phyloP scores from a whole-genome alignment of 2,329 filamentous ascomycete species.

The Aspergillus puulaauensis region DNA sequence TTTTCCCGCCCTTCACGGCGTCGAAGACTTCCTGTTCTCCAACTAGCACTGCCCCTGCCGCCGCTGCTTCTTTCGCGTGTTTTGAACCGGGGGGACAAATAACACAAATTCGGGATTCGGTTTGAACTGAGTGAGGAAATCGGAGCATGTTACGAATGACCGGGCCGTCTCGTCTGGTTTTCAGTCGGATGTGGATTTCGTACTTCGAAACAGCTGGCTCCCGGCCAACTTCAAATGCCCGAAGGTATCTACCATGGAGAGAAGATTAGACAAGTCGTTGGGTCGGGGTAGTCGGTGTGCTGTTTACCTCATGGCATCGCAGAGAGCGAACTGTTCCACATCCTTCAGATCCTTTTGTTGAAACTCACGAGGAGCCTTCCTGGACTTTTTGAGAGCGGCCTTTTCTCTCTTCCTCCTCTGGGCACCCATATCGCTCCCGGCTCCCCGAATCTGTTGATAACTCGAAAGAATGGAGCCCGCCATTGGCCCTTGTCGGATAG shows the following conservation, averaged over 20 bases:
- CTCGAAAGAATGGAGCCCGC: constrained; percentile 27
- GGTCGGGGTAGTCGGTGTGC: constrained; percentile 7
- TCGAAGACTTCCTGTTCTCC: constrained; percentile 87
- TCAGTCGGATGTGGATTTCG: constrained; percentile 80
- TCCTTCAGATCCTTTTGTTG: constrained; percentile 62
- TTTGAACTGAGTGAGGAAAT: constrained; percentile 86
- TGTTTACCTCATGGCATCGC: constrained; percentile 80
- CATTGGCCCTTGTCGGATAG: constrained; percentile 31
- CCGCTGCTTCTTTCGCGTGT: constrained; percentile 69
- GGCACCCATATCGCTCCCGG: constrained; percentile 36
- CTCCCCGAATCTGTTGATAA: constrained; percentile 38
- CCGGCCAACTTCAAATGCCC: constrained; percentile 86
- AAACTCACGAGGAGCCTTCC: constrained; percentile 67
- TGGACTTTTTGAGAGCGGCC: constrained; percentile 52
- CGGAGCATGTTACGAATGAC: constrained; percentile 84
- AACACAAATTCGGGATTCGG: constrained; percentile 84
- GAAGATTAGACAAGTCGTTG: constrained; percentile 13
- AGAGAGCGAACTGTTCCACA: constrained; percentile 73
- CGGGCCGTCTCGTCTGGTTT: constrained; percentile 80
- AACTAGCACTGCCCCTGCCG: constrained; percentile 76
- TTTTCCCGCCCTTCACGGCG: constrained; percentile 69
- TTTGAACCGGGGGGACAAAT: constrained; percentile 81
- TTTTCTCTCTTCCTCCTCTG: constrained; percentile 48
- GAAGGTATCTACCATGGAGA: constrained; percentile 67
- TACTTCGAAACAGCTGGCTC: constrained; percentile 76